phyloP scores from a whole-genome alignment of 352 stramenopile species.

The Pseudoperonospora humuli region DNA sequence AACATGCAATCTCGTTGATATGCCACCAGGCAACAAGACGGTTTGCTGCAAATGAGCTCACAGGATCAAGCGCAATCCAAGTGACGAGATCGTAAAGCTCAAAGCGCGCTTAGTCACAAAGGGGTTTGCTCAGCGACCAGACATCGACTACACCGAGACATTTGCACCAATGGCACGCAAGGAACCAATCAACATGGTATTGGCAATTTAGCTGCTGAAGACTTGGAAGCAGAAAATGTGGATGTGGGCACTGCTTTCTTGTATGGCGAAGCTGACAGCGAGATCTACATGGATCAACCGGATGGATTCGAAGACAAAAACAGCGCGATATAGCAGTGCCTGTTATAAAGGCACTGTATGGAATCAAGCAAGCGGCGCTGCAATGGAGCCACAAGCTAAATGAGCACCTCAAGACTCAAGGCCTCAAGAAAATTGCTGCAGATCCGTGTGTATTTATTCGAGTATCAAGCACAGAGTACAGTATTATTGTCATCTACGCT shows the following conservation, averaged over 20 bases:
- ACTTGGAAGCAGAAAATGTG: constrained; percentile 1
- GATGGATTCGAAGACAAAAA: background rate
- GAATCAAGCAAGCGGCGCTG: background rate
- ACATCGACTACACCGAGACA: background rate
- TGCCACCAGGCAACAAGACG: background rate
- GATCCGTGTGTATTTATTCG: background rate
- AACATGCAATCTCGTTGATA: too few species aligned
- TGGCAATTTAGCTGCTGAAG: background rate
- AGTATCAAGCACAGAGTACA: background rate
- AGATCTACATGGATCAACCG: constrained; percentile 4
- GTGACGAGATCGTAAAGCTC: background rate
- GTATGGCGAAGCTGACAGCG: constrained; percentile 2
- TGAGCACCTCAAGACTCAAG: background rate
- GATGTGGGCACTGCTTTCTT: constrained; percentile 1
- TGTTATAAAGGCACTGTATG: background rate
- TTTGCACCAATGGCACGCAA: constrained; percentile 1
- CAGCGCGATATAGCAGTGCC: background rate
- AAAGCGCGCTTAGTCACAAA: background rate
- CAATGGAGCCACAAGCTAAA: background rate
- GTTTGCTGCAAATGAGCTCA: background rate
- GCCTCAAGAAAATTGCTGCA: background rate
- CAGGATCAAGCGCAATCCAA: background rate
- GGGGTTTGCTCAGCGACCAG: background rate
- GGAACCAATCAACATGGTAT: background rate
- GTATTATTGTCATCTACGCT: background rate